Evolutionary conservation across 179 eudicot species (phyloP), one percentile per base, ranked within the genome.

Genomic region (Nepenthes alata): DNA sequence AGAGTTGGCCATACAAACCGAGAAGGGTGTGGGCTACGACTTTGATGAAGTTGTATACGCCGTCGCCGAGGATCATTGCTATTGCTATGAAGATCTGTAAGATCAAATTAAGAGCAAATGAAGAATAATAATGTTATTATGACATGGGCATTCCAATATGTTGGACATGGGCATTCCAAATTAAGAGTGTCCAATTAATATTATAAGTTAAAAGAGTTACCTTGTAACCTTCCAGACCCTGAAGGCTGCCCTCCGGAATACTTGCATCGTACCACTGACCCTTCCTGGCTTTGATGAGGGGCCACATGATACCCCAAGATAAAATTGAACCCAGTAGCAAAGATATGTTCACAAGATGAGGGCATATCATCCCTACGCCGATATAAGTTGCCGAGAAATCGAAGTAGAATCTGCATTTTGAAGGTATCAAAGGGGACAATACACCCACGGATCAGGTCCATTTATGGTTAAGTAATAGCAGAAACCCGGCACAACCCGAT

Each of bases 1-100:
- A 37, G 6, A 47, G 9, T 55, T 71, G 62, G 54, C 2, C 3
- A 41, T 14, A 13, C 10, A 56, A 36, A 52, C 67, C 68, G 37
- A 25, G 34, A 36, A 66, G 2, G 2, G 66, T 57, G 6, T 44
- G 58, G 48, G 58, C 57, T 0, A 67, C 45, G 47, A 80, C 78
- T 61, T 82, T 82, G 57, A 70, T 15, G 57, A 82, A 79, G 62
- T 77, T 82, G 78, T 80, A 82, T 45, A 80, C 80, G 7, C 82
- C 80, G 63, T 82, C 87, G n/a, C 87, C 87, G 10, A 82, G 75
- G 53, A 79, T 79, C 78, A 77, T 65, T 12, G 82, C 82, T 53
- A 82, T 79, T 5, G 69, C 74, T 53, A 79, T 70, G 63, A 77
- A 77, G 47, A 82, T 71, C 87, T 80, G 71, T 9, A 11, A 14